These are phyloP conservation scores for Hapsidospora chrysogenum DNA, from an alignment of 495 filamentous ascomycete species.

Conservation along the genomic window DNA sequence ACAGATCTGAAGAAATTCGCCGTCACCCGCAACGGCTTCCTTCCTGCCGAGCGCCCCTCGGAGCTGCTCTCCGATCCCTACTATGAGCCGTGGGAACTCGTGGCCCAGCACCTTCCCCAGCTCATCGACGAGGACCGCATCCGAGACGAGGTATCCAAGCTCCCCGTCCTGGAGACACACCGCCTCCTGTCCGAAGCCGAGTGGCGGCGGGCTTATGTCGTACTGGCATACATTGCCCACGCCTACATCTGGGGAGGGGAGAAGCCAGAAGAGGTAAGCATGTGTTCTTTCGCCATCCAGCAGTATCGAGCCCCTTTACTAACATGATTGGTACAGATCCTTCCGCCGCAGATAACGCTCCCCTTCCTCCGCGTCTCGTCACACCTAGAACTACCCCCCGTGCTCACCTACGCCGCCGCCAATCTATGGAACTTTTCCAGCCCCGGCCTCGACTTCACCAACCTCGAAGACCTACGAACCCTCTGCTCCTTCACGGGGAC, in stretches of 20 bases:
- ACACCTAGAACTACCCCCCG: conserved; percentile 68
- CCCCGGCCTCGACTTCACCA: conserved; percentile 41
- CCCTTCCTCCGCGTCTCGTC: conserved; percentile 60
- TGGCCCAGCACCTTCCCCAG: conserved; percentile 5
- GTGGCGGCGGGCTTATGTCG: conserved; percentile 43
- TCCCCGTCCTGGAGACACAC: conserved; percentile 11
- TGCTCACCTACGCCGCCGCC: conserved; percentile 78
- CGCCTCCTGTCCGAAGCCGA: conserved; percentile 6
- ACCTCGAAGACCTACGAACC: conserved; percentile 56
- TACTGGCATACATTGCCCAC: conserved; percentile 79
- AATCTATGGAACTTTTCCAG: conserved; percentile 88
- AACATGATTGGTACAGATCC: conserved; percentile 12
- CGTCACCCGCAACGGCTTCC: conserved; percentile 1
- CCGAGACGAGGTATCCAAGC: conserved; percentile 3
- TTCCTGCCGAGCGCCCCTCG: background rate
- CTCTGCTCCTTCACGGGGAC: conserved; percentile 83
- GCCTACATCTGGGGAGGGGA: conserved; percentile 62
- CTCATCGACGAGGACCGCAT: conserved; percentile 6
- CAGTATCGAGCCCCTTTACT: background rate
- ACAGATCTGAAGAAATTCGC: conserved; percentile 2
- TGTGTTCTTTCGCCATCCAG: background rate
- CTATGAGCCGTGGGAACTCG: conserved; percentile 9
- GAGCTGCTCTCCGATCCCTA: conserved; percentile 3
- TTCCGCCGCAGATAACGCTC: conserved; percentile 66
- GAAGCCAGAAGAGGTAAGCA: conserved; percentile 13